These are phyloP conservation scores for Cercospora sp. DNA, from an alignment of 2,329 filamentous ascomycete genomes.

Conservation along the genomic window DNA sequence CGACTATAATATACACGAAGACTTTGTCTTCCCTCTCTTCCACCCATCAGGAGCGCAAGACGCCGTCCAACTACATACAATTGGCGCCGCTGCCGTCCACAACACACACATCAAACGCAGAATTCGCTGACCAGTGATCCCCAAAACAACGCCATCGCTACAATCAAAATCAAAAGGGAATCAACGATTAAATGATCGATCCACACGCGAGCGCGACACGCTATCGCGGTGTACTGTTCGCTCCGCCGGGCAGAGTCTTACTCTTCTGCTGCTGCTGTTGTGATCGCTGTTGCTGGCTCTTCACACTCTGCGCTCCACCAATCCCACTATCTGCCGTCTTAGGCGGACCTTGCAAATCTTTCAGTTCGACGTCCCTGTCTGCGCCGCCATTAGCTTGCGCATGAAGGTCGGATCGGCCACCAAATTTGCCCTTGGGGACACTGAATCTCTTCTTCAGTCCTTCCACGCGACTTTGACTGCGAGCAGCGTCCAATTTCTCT, in stretches of 20 bases:
- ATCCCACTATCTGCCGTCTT: slow-evolving; percentile 13
- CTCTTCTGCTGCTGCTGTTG: slow-evolving; percentile 5
- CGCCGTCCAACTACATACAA: background rate
- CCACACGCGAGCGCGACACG: background rate
- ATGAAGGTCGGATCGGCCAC: background rate
- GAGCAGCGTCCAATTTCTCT: slow-evolving; percentile 18
- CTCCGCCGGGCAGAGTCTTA: slow-evolving; percentile 11
- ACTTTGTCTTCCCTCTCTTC: background rate
- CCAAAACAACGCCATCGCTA: background rate
- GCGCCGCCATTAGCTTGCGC: slow-evolving; percentile 29
- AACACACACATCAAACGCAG: background rate
- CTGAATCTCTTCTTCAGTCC: slow-evolving; percentile 53
- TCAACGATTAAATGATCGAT: background rate
- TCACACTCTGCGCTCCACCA: slow-evolving; percentile 2
- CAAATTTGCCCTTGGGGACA: slow-evolving; percentile 14
- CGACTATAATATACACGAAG: background rate
- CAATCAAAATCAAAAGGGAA: background rate
- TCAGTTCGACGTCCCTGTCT: slow-evolving; percentile 64
- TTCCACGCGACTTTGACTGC: slow-evolving; percentile 47
- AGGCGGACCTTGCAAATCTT: slow-evolving; percentile 42
- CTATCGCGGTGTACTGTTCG: slow-evolving; percentile 18
- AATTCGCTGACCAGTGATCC: background rate
- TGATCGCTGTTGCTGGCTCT: background rate
- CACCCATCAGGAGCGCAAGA: background rate
- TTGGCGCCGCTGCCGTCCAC: background rate